phyloP scores from a whole-genome alignment of 345 rosid genomes.

The Hevea brasiliensis region DNA sequence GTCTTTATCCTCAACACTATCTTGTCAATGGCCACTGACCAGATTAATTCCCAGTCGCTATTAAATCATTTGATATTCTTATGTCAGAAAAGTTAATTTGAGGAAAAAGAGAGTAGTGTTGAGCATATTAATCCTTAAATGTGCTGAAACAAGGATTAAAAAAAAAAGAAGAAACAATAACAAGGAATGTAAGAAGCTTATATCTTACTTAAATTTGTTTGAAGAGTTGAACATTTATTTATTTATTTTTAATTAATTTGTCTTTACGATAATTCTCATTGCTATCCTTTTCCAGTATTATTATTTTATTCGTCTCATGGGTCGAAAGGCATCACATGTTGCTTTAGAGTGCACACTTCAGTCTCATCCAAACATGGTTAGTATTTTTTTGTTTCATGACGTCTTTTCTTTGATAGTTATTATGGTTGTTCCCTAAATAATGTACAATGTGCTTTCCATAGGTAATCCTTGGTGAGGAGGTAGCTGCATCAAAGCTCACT shows the following conservation, averaged over 20 bases:
- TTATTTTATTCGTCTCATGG: slow-evolving; percentile 97
- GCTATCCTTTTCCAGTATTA: slow-evolving; percentile 63
- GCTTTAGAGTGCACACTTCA: slow-evolving; percentile 97
- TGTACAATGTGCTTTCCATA: slow-evolving; percentile 27
- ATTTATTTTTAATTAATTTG: background rate
- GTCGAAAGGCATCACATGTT: slow-evolving; percentile 92
- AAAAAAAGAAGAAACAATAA: background rate
- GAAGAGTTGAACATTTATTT: background rate
- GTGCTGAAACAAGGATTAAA: background rate
- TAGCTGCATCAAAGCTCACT: slow-evolving; percentile 97
- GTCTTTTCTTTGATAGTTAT: slow-evolving; percentile 7
- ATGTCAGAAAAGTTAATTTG: background rate
- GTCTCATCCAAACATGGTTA: slow-evolving; percentile 96
- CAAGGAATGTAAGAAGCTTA: background rate
- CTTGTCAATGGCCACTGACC: background rate
- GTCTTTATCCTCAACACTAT: background rate
- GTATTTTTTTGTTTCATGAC: slow-evolving; percentile 23
- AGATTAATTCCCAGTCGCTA: background rate
- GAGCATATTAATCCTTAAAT: background rate
- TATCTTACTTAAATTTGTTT: background rate
- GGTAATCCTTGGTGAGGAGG: slow-evolving; percentile 98
- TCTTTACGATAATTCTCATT: slow-evolving; percentile 5
- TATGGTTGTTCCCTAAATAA: background rate
- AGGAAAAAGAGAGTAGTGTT: background rate
- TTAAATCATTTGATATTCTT: slow-evolving; percentile 6